These are phyloP conservation scores for Gnaphalium uliginosum DNA, from an alignment of 129 eudicot genomes.

Conservation along the genomic window DNA sequence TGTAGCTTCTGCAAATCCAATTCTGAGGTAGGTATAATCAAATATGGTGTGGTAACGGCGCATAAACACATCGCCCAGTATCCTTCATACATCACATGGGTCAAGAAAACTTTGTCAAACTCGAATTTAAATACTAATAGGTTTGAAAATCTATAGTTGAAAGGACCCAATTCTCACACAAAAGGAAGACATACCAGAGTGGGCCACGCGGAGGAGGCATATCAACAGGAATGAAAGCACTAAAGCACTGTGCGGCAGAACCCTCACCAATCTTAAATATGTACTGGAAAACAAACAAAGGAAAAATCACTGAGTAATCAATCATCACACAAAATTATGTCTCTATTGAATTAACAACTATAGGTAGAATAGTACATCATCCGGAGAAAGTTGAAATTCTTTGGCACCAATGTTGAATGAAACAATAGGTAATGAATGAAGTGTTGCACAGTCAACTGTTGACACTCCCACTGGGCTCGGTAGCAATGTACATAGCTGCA, in stretches of 20 bases:
- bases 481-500: constrained; percentile 32
- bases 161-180: background rate
- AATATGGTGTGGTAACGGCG: constrained; percentile 84
- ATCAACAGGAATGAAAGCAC: constrained; percentile 45
- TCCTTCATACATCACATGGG: constrained; percentile 48
- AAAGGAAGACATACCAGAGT: constrained; percentile 36
- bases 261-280: constrained; percentile 46
- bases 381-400: constrained; percentile 28
- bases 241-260: constrained; percentile 35
- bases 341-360: too few species aligned
- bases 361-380: constrained; percentile 26
- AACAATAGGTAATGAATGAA: constrained; percentile 28
- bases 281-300: constrained; percentile 30
- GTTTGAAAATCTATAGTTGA: too few species aligned
- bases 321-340: background rate
- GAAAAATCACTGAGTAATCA: too few species aligned
- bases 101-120: background rate
- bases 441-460: constrained; percentile 21
- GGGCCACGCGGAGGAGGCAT: constrained; percentile 48
- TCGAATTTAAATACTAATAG: background rate
- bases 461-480: constrained; percentile 17
- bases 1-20: constrained; percentile 86
- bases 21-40: constrained; percentile 60
- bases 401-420: constrained; percentile 31
- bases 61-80: constrained; percentile 85